Evolutionary conservation across 345 rosid genomes (phyloP).

Genomic region (Atalantia buxifolia): DNA sequence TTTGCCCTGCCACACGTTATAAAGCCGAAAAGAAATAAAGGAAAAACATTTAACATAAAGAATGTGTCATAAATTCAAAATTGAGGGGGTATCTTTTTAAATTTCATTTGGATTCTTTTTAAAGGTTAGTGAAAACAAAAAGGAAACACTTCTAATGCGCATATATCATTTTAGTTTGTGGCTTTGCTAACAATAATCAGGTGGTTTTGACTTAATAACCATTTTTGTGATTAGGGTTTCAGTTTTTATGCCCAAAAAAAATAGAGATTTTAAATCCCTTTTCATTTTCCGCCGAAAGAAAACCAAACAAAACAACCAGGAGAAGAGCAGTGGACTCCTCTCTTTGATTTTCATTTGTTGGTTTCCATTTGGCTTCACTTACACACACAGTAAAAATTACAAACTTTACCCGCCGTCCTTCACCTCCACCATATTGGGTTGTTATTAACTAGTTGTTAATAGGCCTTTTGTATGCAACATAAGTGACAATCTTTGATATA

Average conservation of each 20-base stretch:
- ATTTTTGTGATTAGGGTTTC: not conserved
- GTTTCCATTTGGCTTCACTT: too few relatives aligned
- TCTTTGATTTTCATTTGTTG: not conserved
- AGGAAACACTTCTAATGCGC: not conserved
- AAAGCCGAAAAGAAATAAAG: not conserved
- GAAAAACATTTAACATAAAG: not conserved
- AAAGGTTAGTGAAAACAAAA: not conserved
- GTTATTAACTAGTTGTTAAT: too few relatives aligned
- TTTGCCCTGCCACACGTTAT: conserved; percentile 21
- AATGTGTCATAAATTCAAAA: not conserved
- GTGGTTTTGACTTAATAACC: not conserved
- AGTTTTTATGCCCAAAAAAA: not conserved
- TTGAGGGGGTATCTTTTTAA: not conserved
- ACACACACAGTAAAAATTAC: not conserved
- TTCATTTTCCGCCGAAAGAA: not conserved
- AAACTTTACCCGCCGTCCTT: not conserved
- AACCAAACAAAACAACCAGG: not conserved
- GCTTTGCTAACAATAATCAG: not conserved
- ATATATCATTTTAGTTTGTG: not conserved
- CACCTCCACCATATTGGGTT: not conserved
- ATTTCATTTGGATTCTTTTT: not conserved
- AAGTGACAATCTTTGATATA: not conserved
- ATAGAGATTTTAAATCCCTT: not conserved
- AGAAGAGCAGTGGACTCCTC: not conserved
- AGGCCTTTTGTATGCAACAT: not conserved